These are phyloP conservation scores for Udeniomyces megalosporus DNA, from an alignment of 768 basidiomycete genomes.

Conservation along the genomic window DNA sequence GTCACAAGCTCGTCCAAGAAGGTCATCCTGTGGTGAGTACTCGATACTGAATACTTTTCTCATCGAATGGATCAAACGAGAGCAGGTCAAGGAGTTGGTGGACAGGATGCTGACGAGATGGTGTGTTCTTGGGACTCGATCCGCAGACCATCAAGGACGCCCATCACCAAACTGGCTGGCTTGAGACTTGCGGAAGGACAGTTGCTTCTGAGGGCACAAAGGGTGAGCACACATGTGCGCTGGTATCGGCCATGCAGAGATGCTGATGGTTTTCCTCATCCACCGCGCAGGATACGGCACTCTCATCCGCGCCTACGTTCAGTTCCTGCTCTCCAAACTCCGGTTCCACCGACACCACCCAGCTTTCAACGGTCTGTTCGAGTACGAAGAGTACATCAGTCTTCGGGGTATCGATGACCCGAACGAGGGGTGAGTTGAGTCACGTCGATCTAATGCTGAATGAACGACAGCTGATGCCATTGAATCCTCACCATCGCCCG, in stretches of 20 bases:
- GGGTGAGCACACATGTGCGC: conserved; percentile 36
- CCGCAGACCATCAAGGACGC: conserved; percentile 84
- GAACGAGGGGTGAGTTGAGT: conserved; percentile 77
- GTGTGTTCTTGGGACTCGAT: background rate
- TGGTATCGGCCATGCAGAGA: background rate
- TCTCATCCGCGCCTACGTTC: conserved; percentile 87
- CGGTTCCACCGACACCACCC: conserved; percentile 88
- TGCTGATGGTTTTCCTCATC: background rate
- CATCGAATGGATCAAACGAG: no score
- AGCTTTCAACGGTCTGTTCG: conserved; percentile 96
- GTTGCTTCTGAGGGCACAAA: conserved; percentile 60
- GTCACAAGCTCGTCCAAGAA: conserved; percentile 95
- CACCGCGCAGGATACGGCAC: conserved; percentile 59
- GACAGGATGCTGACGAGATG: no score
- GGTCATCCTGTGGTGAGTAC: conserved; percentile 73
- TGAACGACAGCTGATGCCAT: no score
- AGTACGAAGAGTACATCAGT: conserved; percentile 96
- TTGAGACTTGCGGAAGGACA: conserved; percentile 89
- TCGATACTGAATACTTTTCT: background rate
- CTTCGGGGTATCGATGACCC: conserved; percentile 96
- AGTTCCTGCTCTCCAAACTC: conserved; percentile 86
- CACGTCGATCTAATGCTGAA: background rate
- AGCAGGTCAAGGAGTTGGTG: no score
- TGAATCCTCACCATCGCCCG: no score
- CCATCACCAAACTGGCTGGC: conserved; percentile 90